Evolutionary conservation across 2,329 filamentous ascomycete genomes (phyloP), one percentile per base, ranked within the genome.

Genomic region (Scedosporium boydii): DNA sequence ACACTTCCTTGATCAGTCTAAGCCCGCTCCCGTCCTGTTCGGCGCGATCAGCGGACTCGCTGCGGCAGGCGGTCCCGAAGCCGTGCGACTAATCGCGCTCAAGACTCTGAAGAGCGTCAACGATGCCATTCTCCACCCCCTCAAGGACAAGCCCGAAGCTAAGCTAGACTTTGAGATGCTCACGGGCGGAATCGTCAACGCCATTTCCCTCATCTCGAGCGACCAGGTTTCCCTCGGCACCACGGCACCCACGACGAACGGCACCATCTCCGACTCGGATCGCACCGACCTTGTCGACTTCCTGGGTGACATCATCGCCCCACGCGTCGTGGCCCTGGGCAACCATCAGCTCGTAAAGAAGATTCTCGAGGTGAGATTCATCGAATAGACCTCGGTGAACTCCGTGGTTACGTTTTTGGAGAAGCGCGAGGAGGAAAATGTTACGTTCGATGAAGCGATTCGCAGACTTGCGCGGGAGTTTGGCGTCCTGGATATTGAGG

Each of bases 1-100:
- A 76, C 87, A 89, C 69, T 93, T 97, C 74, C 83, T 99, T 34
- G 93, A 97, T 69, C 90, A 91, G 0, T 86, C 87, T 53, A 91
- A 93, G 70, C 87, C 92, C 0, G 84, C 92, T 0, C 86, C 90
- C 1, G 88, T 93, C 1, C 90, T 96, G 69, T 99, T 95, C 71
- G 95, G 95, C 55, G 91, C 93, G 6, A 82, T 99, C 23, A 83
- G 87, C 34, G 93, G 93, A 1, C 79, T 99, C 2, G 82, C 88
- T 1, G 86, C 88, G 1, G 87, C 96, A 26, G 91, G 92, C 27
- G 92, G 83, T 0, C 76, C 81, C 23, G 83, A 85, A 69, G 80
- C 82, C 6, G 79, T 86, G 42, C 80, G 82, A 12, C 76, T 86
- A 1, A 73, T 86, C 38, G 77, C 85, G 12, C 72, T 86, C 41